These are phyloP conservation scores for Wolfiporia cocos DNA, from an alignment of 1,284 basidiomycete genomes.

Conservation along the genomic window DNA sequence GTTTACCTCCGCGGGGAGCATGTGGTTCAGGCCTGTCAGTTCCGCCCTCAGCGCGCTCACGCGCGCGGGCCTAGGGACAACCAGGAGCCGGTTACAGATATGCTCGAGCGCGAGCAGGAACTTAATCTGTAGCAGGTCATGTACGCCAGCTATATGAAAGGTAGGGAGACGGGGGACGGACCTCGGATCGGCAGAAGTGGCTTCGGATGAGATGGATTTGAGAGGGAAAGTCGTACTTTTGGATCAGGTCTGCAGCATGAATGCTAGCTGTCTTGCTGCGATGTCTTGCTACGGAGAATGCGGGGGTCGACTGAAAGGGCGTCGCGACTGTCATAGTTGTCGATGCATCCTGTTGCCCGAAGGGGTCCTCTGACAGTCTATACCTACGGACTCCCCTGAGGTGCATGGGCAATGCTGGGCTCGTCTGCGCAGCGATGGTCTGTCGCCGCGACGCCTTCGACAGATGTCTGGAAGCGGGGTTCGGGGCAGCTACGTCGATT, in stretches of 20 bases:
- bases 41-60: conserved; percentile 95
- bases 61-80: conserved; percentile 91
- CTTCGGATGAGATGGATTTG: conserved; percentile 76
- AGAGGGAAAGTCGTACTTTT: conserved; percentile 59
- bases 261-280: conserved; percentile 37
- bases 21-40: conserved; percentile 93
- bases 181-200: conserved; percentile 92
- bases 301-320: conserved; percentile 64
- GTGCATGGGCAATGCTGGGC: conserved; percentile 61
- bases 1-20: conserved; percentile 86
- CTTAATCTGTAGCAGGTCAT: conserved; percentile 49
- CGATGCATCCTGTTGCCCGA: conserved; percentile 59
- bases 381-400: conserved; percentile 44
- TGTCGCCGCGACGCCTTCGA: conserved; percentile 32
- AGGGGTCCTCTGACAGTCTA: conserved; percentile 62
- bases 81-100: conserved; percentile 88
- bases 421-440: conserved; percentile 62
- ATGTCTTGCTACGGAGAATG: conserved; percentile 44
- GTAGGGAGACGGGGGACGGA: conserved; percentile 26
- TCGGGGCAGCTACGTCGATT: no score
- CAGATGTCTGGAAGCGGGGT: conserved; percentile 3
- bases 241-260: conserved; percentile 50
- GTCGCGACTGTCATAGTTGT: conserved; percentile 28
- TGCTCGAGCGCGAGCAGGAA: conserved; percentile 88
- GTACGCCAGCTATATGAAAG: conserved; percentile 9